Base-by-base conservation (phyloP, 345 rosid genomes). In the Gossypium turneri region DNA sequence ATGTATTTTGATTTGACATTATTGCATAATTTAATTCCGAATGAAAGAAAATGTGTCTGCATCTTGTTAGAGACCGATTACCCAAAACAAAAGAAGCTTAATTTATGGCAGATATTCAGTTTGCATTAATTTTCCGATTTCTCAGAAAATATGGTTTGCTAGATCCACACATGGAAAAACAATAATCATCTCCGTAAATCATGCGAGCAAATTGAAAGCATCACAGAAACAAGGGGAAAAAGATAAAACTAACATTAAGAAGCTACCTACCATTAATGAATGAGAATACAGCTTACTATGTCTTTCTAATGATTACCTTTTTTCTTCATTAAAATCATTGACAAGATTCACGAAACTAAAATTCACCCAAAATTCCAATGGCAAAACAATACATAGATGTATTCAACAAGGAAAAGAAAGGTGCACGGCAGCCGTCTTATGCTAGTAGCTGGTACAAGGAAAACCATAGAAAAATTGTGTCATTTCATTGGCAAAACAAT, bases 31-130 rank as follows among this genome's bases (percentile, higher is more conserved):
- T 43, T 41, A 45, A 22, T 45, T 47, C 12, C 3, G n/a, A 24
- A 34, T 34, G 41, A 4, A 48, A 4, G 51, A 13, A 12, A n/a
- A 67, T 47, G 19, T 65, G 7, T n/a, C 27, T 4, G 43, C 16
- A 7, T 5, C 27, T 45, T 34, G 41, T 34, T 34, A 34, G 41
- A 34, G 41, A 34, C 41, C 41, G 41, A 34, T 34, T 5, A 34
- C 7, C 41, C 41, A n/a, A 70, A 70, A 17, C 62, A 53, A 34
- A 71, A 38, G 12, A 71, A 7, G 27, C 63, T n/a, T 55, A 38
- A 38, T 34, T 34, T 70, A 19, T 34, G 62, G 62, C 74, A 70
- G 50, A 55, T 53, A 22, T 70, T 70, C 74, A 34, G 74, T 24
- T 53, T 53, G 45, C 9, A 59, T 59, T 24, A 25, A 52, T 29